These are phyloP conservation scores for Suillus lakei DNA, from an alignment of 768 basidiomycete species.

Conservation along the genomic window DNA sequence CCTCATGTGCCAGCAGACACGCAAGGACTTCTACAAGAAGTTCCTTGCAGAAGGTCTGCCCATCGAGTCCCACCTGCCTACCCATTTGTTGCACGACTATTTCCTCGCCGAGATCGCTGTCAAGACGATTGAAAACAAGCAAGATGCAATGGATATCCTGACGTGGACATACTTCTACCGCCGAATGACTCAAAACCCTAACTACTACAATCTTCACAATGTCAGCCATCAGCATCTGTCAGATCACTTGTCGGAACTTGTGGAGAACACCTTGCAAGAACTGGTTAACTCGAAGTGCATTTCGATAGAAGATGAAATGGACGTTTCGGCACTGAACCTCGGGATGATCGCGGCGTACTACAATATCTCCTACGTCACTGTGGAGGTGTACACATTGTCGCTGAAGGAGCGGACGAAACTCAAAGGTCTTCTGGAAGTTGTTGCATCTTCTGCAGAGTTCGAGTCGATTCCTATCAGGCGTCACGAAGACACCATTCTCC, in stretches of 20 bases:
- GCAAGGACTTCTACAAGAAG: conserved; percentile 99
- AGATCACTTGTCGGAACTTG: conserved; percentile 94
- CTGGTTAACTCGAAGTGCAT: conserved; percentile 96
- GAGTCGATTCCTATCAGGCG: conserved; percentile 94
- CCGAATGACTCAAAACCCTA: conserved; percentile 96
- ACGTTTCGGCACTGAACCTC: conserved; percentile 87
- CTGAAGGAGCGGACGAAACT: conserved; percentile 96
- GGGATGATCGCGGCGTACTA: conserved; percentile 99
- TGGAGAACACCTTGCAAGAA: conserved; percentile 91
- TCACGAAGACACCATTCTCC: conserved; percentile 85
- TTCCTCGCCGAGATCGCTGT: conserved; percentile 98
- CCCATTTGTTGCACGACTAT: conserved; percentile 91
- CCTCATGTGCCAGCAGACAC: conserved; percentile 95
- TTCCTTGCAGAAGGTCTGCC: conserved; percentile 97
- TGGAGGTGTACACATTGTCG: conserved; percentile 95
- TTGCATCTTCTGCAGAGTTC: conserved; percentile 96
- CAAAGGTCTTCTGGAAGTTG: conserved; percentile 94
- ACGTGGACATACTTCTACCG: conserved; percentile 99
- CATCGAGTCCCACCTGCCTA: conserved; percentile 93
- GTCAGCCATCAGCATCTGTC: conserved; percentile 96
- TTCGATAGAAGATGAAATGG: conserved; percentile 93
- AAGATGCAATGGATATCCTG: conserved; percentile 96
- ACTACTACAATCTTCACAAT: conserved; percentile 93
- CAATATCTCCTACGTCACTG: conserved; percentile 93
- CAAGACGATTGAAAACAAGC: conserved; percentile 99